Conservation (phyloP, 163 green algal genomes). For the Picocystis sp. region DNA sequence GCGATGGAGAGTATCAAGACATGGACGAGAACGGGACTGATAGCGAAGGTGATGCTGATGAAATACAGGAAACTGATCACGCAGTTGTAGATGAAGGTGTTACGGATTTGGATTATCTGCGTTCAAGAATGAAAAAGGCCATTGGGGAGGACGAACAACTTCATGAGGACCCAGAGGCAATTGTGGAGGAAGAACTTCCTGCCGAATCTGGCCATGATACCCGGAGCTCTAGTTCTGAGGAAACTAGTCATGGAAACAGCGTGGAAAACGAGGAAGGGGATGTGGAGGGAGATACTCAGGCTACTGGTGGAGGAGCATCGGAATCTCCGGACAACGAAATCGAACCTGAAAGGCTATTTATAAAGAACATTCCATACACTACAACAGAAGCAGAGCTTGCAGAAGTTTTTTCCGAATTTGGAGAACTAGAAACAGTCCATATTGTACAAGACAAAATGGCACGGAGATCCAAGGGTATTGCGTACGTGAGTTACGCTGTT, state of each 20-base stretch:
- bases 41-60: background rate
- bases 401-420: constrained; percentile 47
- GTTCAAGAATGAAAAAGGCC: constrained; percentile 25
- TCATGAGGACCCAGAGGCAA: too few relatives aligned
- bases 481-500: constrained; percentile 38
- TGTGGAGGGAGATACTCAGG: constrained; percentile 8
- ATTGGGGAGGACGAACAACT: too few relatives aligned
- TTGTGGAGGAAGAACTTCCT: too few relatives aligned
- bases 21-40: constrained; percentile 1
- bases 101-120: constrained; percentile 80
- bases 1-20: constrained; percentile 11
- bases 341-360: constrained; percentile 73
- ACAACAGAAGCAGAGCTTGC: constrained; percentile 69
- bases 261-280: constrained; percentile 11
- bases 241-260: too few relatives aligned
- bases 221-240: too few relatives aligned
- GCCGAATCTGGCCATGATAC: too few relatives aligned
- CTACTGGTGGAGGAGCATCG: constrained; percentile 4
- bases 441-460: constrained; percentile 69
- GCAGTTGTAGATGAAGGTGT: constrained; percentile 39
- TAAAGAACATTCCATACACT: constrained; percentile 87
- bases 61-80: constrained; percentile 7
- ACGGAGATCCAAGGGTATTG: constrained; percentile 64
- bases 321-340: constrained; percentile 4
- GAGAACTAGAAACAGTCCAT: constrained; percentile 65